phyloP scores from a whole-genome alignment of 1,284 basidiomycete species.

The Papiliotrema nemorosa region DNA sequence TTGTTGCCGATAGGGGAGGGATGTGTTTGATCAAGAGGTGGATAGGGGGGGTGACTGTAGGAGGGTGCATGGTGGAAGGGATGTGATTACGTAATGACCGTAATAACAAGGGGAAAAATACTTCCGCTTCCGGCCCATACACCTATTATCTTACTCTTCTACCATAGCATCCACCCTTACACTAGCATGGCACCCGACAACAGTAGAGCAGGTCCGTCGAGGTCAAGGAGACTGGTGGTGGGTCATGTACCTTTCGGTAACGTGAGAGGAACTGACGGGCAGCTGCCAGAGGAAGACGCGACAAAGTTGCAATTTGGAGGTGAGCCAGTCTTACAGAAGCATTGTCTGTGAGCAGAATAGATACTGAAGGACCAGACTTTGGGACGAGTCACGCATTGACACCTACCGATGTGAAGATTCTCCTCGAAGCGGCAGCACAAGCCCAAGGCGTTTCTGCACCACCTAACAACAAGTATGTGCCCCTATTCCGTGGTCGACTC shows the following conservation, averaged over 20 bases:
- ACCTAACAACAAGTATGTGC: conserved; percentile 47
- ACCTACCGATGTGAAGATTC: conserved; percentile 34
- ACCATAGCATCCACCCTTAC: too few species aligned
- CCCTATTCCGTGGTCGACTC: background rate
- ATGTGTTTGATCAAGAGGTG: too few species aligned
- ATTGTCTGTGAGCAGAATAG: too few species aligned
- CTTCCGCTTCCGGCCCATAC: too few species aligned
- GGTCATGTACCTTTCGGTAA: background rate
- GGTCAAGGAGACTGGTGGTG: conserved; percentile 8
- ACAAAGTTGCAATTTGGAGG: conserved; percentile 47
- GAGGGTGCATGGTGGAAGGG: too few species aligned
- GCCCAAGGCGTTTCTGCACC: conserved; percentile 33
- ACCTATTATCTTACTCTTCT: too few species aligned
- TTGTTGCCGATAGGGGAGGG: too few species aligned
- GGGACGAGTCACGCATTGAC: conserved; percentile 42
- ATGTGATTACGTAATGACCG: too few species aligned
- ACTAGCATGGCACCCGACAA: too few species aligned
- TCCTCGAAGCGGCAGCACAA: conserved; percentile 27
- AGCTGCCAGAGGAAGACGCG: conserved; percentile 37
- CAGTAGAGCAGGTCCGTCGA: conserved; percentile 6
- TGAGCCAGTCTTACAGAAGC: conserved; percentile 9
- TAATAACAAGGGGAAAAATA: too few species aligned
- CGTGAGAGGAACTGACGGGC: too few species aligned
- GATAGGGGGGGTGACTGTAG: too few species aligned
- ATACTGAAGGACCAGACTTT: conserved; percentile 25